Evolutionary conservation across 345 rosid genomes (phyloP), one percentile per base, ranked within the genome.

Genomic region (Corymbia maculata): DNA sequence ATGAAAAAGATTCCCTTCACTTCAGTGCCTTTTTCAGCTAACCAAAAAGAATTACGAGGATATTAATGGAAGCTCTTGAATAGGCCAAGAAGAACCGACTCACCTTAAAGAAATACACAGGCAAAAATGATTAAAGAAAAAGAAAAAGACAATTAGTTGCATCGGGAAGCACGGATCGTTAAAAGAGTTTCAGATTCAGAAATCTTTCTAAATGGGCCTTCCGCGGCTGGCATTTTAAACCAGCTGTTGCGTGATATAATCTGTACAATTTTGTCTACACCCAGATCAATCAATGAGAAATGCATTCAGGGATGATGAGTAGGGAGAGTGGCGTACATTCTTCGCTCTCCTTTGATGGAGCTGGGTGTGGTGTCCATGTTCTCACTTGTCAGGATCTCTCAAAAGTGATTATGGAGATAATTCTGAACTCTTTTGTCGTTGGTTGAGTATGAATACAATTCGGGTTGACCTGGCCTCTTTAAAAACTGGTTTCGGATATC

Each of bases 261-360:
- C 57, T 88, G 86, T 57, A 44, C 52, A 88, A 66, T 2, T 89
- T 90, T 92, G 94, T 94, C 94, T 90, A 90, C 86, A 85, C 85
- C 88, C 26, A 51, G 28, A 89, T 79, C 89, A 89, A 90, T 88
- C 85, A 88, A 87, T 90, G 90, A 87, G 68, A 49, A 87, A 84
- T 26, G 47, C 24, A 89, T 86, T 79, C 51, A 17, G 85, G 89
- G 87, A n/a, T 79, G 88, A 87, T 50, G 87, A 85, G 88, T 61
- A 88, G 75, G 87, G 79, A 87, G 52, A 14, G n/a, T 30, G 47
- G 9, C 57, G 7, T 32, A 66, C 51, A 51, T 59, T 75, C 85
- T 57, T 79, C 9, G 44, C 86, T 55, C 86, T 87, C 26, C 87
- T 82, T 88, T 51, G 86, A 45, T 55, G 87, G 86, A 44, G 87